phyloP scores from a whole-genome alignment of 2,329 filamentous ascomycete genomes.

The Stagonosporopsis cucurbitacearum region DNA sequence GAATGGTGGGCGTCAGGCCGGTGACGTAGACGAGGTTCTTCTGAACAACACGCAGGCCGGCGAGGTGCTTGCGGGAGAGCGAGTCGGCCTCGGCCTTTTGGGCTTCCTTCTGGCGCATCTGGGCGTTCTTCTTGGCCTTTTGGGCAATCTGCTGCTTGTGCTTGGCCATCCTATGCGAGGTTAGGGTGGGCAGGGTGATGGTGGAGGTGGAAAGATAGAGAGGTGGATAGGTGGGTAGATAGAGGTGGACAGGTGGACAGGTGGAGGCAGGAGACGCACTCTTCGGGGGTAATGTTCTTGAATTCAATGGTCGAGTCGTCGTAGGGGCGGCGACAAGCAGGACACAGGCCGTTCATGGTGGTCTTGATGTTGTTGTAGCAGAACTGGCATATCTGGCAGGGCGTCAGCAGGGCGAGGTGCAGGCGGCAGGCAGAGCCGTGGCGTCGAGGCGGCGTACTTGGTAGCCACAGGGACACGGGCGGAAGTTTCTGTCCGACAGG shows the following conservation, averaged over 20 bases:
- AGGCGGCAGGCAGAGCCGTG: not conserved
- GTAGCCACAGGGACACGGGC: conserved; percentile 96
- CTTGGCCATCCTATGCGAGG: conserved; percentile 66
- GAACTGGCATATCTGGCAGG: conserved; percentile 85
- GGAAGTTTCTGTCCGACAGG: conserved; percentile 94
- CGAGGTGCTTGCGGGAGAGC: conserved; percentile 92
- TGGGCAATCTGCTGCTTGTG: conserved; percentile 76
- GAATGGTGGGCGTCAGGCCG: conserved; percentile 86
- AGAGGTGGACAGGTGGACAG: too few species aligned
- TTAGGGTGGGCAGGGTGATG: too few species aligned
- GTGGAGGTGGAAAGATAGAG: too few species aligned
- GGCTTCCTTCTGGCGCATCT: conserved; percentile 88
- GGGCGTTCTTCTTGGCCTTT: conserved; percentile 92
- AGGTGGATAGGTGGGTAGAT: too few species aligned
- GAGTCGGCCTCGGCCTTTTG: conserved; percentile 97
- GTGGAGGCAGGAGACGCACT: conserved; percentile 67
- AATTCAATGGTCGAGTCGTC: conserved; percentile 97
- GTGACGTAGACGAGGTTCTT: conserved; percentile 99
- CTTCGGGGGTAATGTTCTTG: conserved; percentile 92
- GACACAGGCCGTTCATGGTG: conserved; percentile 95
- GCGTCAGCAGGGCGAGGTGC: conserved; percentile 33
- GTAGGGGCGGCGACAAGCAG: conserved; percentile 94
- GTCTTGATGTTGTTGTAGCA: conserved; percentile 99
- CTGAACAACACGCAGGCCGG: conserved; percentile 93
- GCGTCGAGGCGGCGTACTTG: conserved; percentile 69